These are phyloP conservation scores for Dicorynia guianensis DNA, from an alignment of 306 rosid species.

Conservation along the genomic window DNA sequence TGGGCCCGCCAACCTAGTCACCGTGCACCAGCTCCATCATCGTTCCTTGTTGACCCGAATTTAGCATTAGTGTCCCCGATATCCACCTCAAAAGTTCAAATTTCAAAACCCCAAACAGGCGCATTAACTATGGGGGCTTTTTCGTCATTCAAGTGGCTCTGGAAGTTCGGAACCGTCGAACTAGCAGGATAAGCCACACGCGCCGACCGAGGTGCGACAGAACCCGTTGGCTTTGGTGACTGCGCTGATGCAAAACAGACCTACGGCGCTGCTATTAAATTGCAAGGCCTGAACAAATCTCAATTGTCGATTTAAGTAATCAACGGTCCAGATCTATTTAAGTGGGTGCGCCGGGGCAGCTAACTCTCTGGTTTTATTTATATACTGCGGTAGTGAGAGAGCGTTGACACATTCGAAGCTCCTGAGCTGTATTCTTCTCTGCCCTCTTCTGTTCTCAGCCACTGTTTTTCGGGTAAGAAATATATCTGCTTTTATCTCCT, in stretches of 20 bases:
- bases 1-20: neutral
- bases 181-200: neutral
- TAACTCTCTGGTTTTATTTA: neutral
- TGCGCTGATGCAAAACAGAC: neutral
- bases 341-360: too few species aligned
- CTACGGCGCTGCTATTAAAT: neutral
- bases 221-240: too few species aligned
- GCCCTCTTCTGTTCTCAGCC: neutral
- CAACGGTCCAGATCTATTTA: neutral
- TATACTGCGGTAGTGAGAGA: neutral
- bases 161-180: too few species aligned
- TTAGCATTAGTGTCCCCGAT: neutral
- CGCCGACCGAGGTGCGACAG: neutral
- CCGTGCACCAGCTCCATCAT: neutral
- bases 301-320: neutral
- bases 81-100: neutral
- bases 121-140: too few species aligned
- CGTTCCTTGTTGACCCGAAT: neutral
- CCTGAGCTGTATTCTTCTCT: too few species aligned
- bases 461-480: constrained; percentile 18
- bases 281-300: neutral
- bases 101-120: too few species aligned
- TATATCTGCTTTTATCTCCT: neutral
- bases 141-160: too few species aligned
- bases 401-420: neutral